Evolutionary conservation across 352 stramenopile genomes (phyloP).

Genomic region (Globisporangium sylvaticum): DNA sequence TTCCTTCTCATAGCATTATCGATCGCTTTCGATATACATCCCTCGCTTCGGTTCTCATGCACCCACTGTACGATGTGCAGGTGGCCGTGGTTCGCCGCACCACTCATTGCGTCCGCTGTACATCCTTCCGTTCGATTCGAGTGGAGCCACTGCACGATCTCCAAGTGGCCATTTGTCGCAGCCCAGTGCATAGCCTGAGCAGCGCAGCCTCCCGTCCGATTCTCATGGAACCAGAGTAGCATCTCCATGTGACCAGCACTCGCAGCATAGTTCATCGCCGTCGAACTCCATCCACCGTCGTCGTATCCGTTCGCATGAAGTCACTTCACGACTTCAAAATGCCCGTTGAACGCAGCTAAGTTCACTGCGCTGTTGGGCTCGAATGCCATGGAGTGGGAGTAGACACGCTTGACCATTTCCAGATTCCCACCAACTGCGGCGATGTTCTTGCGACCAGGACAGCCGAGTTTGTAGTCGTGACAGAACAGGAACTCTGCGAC

Average conservation of each 20-base stretch:
- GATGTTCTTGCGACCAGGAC: no score
- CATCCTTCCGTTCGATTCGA: neutral
- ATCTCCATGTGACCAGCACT: neutral
- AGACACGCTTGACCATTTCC: no score
- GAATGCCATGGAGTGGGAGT: neutral
- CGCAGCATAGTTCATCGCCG: neutral
- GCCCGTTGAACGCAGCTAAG: neutral
- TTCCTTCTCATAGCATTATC: no score
- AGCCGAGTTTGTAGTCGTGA: neutral
- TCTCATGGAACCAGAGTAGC: neutral
- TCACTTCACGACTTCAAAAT: neutral
- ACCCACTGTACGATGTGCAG: neutral
- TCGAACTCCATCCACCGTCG: neutral
- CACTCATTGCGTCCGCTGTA: neutral
- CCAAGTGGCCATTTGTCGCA: neutral
- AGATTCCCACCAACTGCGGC: no score
- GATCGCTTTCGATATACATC: neutral
- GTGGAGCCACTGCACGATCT: neutral
- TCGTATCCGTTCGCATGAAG: neutral
- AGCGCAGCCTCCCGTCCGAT: neutral
- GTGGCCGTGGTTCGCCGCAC: neutral
- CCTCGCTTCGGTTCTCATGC: neutral
- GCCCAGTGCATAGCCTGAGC: neutral
- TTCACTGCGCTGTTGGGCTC: neutral
- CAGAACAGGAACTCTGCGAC: neutral